Base-by-base conservation (phyloP, 148 eudicot genomes). In the Chenopodium suecicum region DNA sequence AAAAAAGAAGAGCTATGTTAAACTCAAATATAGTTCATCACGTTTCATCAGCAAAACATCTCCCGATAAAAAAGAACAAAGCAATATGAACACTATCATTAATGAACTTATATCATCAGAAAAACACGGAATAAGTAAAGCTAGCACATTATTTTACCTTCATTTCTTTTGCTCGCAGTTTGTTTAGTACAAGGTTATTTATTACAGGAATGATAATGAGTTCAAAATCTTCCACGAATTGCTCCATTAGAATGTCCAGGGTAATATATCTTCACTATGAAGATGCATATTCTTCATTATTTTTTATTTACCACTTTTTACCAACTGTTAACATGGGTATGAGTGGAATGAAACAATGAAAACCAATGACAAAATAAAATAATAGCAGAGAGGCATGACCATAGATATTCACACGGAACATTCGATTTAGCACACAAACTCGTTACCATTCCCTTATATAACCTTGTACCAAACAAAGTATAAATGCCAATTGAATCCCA, bases 131-230 rank as follows among this genome's bases (percentile, higher is more conserved):
- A 20, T 9, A 62, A 62, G 66, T 62, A 62, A 62, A 62, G 25
- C 25, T 62, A 20, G 66, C 66, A 62, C 9, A 20, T 31, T 44
- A 47, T 67, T 67, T 81, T 56, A 78, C 80, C 77, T 82, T 34
- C 23, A 60, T 60, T 56, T 71, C 41, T 62, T 78, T 47, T 44
- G 37, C 65, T 31, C 3, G 13, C 9, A 70, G 52, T 11, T 70
- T 20, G 50, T 0, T 41, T 19, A 7, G 74, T 37, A 20, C 74
- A 9, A 70, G 74, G 50, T 70, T 31, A 69, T 69, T 5, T 7
- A 19, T 7, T 17, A 70, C 20, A 7, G 47, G 50, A 37, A 19
- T 7, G 6, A 37, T 20, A 41, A 41, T 17, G 50, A 70, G 20
- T 37, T 34, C 37, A n/a, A 31, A 17, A 69, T 69, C 62, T 29